phyloP scores from a whole-genome alignment of 192 early-diverging fungal genomes.

The Coemansia sp. region DNA sequence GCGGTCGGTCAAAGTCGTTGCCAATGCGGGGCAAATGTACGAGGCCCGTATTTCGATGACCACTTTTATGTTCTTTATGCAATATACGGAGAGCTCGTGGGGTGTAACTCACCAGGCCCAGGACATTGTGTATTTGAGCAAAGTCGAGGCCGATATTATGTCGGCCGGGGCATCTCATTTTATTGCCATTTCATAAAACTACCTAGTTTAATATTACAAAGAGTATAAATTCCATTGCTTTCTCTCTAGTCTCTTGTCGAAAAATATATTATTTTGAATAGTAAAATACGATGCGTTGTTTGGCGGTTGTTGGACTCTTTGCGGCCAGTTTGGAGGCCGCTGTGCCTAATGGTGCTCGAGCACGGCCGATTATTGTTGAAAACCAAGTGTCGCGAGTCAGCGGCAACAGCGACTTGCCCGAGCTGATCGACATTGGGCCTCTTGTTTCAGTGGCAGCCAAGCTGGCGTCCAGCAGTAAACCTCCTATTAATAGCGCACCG shows the following conservation, averaged over 20 bases:
- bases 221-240: neutral
- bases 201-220: neutral
- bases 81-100: constrained; percentile 19
- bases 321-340: neutral
- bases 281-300: neutral
- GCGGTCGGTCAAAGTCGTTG: constrained; percentile 30
- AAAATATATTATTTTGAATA: too few species aligned
- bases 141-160: constrained; percentile 24
- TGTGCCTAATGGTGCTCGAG: neutral
- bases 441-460: neutral
- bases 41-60: constrained; percentile 28
- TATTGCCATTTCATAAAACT: constrained; percentile 3
- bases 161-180: constrained; percentile 12
- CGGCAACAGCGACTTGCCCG: neutral
- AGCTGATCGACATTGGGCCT: constrained; percentile 5
- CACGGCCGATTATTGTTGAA: neutral
- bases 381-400: neutral
- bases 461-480: neutral
- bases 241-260: too few species aligned
- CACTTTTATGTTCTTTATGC: constrained; percentile 35
- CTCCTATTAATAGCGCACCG: neutral
- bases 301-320: neutral
- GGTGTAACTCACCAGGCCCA: constrained; percentile 9
- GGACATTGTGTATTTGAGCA: constrained; percentile 39
- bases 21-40: constrained; percentile 18